Evolutionary conservation across 192 early-diverging fungal species (phyloP), one percentile per base, ranked within the genome.

Genomic region (Coemansia sp.): DNA sequence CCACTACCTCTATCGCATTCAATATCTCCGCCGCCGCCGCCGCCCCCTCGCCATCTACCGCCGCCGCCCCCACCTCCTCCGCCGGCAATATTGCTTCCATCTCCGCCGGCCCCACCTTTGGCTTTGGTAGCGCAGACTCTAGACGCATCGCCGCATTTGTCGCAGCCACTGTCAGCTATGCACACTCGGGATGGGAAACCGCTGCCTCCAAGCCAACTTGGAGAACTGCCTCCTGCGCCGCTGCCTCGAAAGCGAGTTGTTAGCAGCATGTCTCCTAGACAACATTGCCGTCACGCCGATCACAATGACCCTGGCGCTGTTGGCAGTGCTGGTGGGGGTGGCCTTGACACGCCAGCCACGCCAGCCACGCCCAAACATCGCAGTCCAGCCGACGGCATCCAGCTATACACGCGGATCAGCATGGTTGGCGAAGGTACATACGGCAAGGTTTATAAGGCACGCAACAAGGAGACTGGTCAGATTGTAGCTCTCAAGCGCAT

Each of bases 361-460:
- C 75, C 75, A 9, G 58, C 56, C n/a, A 67, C 75, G 36, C 68
- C 75, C 39, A 78, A 60, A 27, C 45, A 65, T 36, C 58, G 53
- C 53, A 63, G 68, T 34, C 68, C 63, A 9, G 29, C 58, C 5
- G 78, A 81, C 13, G 70, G 72, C 6, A 76, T 81, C 26, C 83
- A 83, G 41, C 53, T 85, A 14, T 91, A 85, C 67, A 83, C 84
- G 52, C 82, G 76, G 14, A 81, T 89, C 36, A 83, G 80, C 36
- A 88, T 90, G 80, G 88, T 91, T 17, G 89, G 89, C 34, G 85
- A 91, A 65, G 89, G 89, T 30, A 91, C 89, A 9, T 91, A 91
- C 43, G 89, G 90, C 39, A 91, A 90, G 53, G 90, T 92, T 17
- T 91, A 89, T 62, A 91, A 90, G 68, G 90, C 88, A 8, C 73